Percentiles rank a stretch among this genome's conserved stretches.
These are phyloP conservation scores for Dothistroma septosporum DNA, from an alignment of 2,329 filamentous ascomycete genomes.

Conservation along the genomic window DNA sequence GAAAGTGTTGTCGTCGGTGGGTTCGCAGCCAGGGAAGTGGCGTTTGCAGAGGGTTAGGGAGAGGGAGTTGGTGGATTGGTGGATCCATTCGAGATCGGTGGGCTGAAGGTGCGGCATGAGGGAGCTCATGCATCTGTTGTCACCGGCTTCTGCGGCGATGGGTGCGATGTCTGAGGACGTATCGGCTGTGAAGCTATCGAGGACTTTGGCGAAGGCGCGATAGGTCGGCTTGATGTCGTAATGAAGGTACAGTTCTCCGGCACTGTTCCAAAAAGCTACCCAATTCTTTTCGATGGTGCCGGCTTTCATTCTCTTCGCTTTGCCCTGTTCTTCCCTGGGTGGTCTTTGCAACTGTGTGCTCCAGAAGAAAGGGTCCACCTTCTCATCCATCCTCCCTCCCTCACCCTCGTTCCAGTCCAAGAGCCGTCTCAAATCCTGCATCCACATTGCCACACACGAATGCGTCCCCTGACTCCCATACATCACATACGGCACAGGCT, in stretches of 20 bases:
- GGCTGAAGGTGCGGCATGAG: conserved; percentile 16
- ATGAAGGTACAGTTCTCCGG: conserved; percentile 47
- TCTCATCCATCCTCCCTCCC: background rate
- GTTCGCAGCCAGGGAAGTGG: conserved; percentile 42
- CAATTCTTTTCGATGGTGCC: conserved; percentile 55
- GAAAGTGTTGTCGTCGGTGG: conserved; percentile 49
- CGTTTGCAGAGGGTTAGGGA: conserved; percentile 52
- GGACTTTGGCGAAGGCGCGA: conserved; percentile 48
- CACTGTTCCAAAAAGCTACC: conserved; percentile 56
- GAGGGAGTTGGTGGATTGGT: conserved; percentile 58
- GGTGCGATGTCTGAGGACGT: conserved; percentile 46
- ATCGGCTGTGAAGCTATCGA: background rate
- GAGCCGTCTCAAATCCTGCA: conserved; percentile 51
- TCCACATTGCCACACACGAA: conserved; percentile 55
- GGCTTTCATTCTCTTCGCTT: conserved; percentile 31
- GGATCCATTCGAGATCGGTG: conserved; percentile 44
- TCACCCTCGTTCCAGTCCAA: conserved; percentile 34
- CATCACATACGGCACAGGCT: conserved; percentile 43
- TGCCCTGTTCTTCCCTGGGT: background rate
- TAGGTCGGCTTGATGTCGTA: conserved; percentile 47
- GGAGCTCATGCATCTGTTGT: conserved; percentile 47
- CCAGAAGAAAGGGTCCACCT: conserved; percentile 34
- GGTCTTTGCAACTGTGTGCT: conserved; percentile 52
- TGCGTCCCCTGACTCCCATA: conserved; percentile 53
- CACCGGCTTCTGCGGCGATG: conserved; percentile 31